phyloP scores from a whole-genome alignment of 495 filamentous ascomycete species.

The Corynascus novoguineensis region DNA sequence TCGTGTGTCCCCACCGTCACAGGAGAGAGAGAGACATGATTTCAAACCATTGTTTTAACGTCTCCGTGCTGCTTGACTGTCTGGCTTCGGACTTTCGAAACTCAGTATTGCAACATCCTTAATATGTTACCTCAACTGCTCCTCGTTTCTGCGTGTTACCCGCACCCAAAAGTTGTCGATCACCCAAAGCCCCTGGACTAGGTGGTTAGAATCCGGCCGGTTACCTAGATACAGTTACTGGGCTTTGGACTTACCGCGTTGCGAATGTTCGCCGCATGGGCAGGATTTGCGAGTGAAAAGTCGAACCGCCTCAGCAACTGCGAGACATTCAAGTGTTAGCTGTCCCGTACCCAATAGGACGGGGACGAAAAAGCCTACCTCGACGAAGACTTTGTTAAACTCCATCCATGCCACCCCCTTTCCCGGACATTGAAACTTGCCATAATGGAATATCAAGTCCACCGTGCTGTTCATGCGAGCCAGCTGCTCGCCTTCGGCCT shows the following conservation, averaged over 20 bases:
- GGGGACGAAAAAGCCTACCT: slow-evolving; percentile 31
- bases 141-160: slow-evolving; percentile 20
- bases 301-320: background rate
- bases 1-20: no score
- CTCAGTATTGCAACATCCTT: no score
- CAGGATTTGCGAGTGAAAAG: background rate
- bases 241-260: background rate
- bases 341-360: background rate
- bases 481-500: slow-evolving; percentile 28
- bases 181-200: slow-evolving; percentile 39
- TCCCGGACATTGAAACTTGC: slow-evolving; percentile 36
- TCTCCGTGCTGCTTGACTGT: no score
- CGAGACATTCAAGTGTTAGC: no score
- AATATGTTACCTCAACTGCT: background rate
- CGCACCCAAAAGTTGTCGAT: slow-evolving; percentile 35
- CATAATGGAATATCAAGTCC: slow-evolving; percentile 33
- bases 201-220: no score
- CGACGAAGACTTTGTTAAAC: slow-evolving; percentile 48
- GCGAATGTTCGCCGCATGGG: background rate
- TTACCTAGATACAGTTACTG: background rate
- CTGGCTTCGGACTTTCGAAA: no score
- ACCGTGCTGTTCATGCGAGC: slow-evolving; percentile 31
- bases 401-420: slow-evolving; percentile 35
- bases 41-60: no score
- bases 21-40: no score